Conservation (phyloP, 2,329 filamentous ascomycete genomes). For the Lomentospora prolificans region DNA sequence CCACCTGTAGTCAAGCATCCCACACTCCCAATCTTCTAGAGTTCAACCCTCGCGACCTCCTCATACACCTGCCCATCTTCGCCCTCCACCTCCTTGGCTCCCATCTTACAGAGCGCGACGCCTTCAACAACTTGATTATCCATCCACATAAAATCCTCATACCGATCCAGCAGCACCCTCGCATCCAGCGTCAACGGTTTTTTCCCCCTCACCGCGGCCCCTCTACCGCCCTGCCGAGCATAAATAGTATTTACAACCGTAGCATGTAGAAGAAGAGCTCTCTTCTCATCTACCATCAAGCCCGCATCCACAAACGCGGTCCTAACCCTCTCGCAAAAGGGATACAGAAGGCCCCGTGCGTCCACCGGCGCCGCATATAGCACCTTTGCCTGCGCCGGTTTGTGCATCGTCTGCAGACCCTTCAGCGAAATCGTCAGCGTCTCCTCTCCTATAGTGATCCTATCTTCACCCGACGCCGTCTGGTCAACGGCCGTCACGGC, state of each 20-base stretch:
- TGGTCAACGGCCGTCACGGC: conserved; percentile 8
- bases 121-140: conserved; percentile 55
- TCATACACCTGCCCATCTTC: conserved; percentile 46
- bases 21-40: conserved; percentile 13
- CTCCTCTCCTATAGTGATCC: conserved; percentile 11
- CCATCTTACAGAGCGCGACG: conserved; percentile 79
- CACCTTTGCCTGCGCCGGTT: conserved; percentile 44
- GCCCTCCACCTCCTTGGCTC: conserved; percentile 50
- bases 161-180: conserved; percentile 44
- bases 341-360: conserved; percentile 34
- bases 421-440: conserved; percentile 35
- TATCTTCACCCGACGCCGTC: not conserved
- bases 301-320: conserved; percentile 43
- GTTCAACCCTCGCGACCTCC: conserved; percentile 37
- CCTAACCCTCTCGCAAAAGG: conserved; percentile 49
- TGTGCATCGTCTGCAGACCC: conserved; percentile 54
- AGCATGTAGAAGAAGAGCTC: conserved; percentile 67
- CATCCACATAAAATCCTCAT: conserved; percentile 62
- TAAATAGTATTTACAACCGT: conserved; percentile 84
- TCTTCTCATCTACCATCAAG: conserved; percentile 45
- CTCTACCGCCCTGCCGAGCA: conserved; percentile 25
- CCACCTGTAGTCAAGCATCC: too few species aligned
- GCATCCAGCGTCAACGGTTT: conserved; percentile 43
- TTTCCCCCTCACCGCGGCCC: conserved; percentile 16
- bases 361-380: conserved; percentile 57